Percentiles rank a stretch among this genome's conserved stretches.
phyloP scores from a whole-genome alignment of 1,139 yeast species.

The Candida smagusa region DNA sequence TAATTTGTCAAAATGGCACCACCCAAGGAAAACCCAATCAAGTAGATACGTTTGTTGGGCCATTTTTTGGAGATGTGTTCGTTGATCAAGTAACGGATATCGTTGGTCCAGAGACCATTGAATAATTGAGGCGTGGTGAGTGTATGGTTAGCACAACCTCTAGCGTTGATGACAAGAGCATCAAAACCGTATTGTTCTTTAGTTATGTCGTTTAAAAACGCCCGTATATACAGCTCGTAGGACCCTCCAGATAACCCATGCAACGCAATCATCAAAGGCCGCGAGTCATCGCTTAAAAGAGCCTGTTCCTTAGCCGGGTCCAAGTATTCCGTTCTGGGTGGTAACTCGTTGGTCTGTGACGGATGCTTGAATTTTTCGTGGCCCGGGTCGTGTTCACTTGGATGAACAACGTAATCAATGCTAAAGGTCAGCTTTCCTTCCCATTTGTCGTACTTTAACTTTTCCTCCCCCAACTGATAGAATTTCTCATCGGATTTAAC shows the following conservation, averaged over 20 bases:
- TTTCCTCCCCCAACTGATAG: slow-evolving; percentile 28
- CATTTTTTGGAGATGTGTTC: slow-evolving; percentile 43
- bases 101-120: slow-evolving; percentile 64
- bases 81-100: slow-evolving; percentile 50
- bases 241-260: slow-evolving; percentile 69
- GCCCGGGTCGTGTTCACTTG: slow-evolving; percentile 16
- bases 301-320: slow-evolving; percentile 33
- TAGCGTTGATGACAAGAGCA: slow-evolving; percentile 52
- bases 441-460: slow-evolving; percentile 40
- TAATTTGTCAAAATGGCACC: slow-evolving; percentile 76
- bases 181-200: slow-evolving; percentile 39
- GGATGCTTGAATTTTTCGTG: slow-evolving; percentile 30
- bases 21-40: slow-evolving; percentile 62
- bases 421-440: slow-evolving; percentile 39
- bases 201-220: slow-evolving; percentile 36
- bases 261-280: slow-evolving; percentile 50
- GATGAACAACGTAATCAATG: slow-evolving; percentile 37
- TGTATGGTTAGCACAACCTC: slow-evolving; percentile 61
- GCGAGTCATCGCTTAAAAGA: slow-evolving; percentile 31
- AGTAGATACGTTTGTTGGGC: slow-evolving; percentile 50
- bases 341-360: slow-evolving; percentile 35
- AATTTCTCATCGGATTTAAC: slow-evolving; percentile 26
- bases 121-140: slow-evolving; percentile 58
- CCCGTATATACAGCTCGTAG: slow-evolving; percentile 53
- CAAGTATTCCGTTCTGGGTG: slow-evolving; percentile 43